Conservation (phyloP, 306 rosid species). For the Albizia julibrissin region DNA sequence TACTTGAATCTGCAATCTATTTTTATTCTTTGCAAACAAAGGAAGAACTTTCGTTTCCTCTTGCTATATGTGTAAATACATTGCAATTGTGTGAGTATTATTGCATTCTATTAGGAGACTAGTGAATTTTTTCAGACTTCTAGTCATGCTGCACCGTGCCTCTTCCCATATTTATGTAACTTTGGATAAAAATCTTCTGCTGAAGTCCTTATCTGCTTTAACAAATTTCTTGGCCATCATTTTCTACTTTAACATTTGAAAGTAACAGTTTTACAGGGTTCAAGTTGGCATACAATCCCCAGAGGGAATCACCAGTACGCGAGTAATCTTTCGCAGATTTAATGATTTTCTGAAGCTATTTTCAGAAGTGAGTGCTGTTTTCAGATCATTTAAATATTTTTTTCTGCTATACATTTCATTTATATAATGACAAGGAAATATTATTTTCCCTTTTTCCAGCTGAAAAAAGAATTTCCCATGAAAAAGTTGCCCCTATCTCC, state of each 20-base stretch:
- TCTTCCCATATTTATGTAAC: background rate
- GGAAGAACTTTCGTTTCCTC: background rate
- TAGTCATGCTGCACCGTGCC: background rate
- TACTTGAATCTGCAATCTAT: background rate
- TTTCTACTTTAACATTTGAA: constrained; percentile 35
- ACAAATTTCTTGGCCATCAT: constrained; percentile 9
- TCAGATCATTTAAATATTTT: background rate
- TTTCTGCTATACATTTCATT: background rate
- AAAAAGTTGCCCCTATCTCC: constrained; percentile 80
- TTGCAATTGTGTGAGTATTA: background rate
- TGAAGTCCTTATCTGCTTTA: constrained; percentile 22
- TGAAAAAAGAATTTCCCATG: constrained; percentile 62
- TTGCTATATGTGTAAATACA: background rate
- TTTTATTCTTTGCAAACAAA: background rate
- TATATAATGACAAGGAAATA: constrained; percentile 3
- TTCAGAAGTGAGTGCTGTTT: constrained; percentile 57
- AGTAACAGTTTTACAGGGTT: constrained; percentile 77
- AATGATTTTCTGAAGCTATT: constrained; percentile 68
- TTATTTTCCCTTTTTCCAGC: constrained; percentile 48
- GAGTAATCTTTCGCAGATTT: constrained; percentile 75
- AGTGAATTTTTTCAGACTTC: background rate
- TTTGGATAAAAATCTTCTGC: background rate
- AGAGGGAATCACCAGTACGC: constrained; percentile 66
- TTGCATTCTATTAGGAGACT: background rate
- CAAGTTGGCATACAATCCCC: constrained; percentile 89